Evolutionary conservation across 345 rosid genomes (phyloP), one percentile per base, ranked within the genome.

Genomic region (Heritiera littoralis): DNA sequence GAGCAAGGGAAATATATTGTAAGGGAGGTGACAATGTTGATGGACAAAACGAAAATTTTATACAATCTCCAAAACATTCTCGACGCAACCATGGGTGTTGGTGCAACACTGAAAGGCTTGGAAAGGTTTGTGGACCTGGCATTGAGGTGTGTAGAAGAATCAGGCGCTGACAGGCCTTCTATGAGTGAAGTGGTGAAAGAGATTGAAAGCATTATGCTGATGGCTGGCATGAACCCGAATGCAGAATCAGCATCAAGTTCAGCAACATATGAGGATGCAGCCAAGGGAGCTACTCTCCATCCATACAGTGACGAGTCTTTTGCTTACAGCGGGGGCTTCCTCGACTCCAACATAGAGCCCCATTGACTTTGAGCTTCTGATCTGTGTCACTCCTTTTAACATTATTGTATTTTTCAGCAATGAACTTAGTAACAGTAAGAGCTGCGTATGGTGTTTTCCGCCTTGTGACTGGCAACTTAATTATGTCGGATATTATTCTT

Each of bases 1-100:
- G 91, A 97, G 81, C 83, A 83, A 49, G 98, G 98, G 20, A 94
- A 84, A 76, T 93, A 97, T 80, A 90, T 97, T 5, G 99, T 94
- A 72, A 88, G 90, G 76, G 99, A 97, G 82, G 85, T 94, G 18
- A 92, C 81, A 64, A 81, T 46, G 46, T 88, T 80, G 49, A 77
- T 97, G 94, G 88, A 92, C 38, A 89, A 80, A 82, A 82, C 87
- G 0, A 90, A 88, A 78, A 84, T 80, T 18, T 66, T 90, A 40
- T 93, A 92, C 60, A 89, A 88, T 80, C 88, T 97, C 9, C 90
- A 88, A 28, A 91, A 87, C 74, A 58, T 93, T 74, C 79, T 96
- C 12, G 99, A 96, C 79, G 89, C 91, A 1, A 70, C 75, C 54
- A 91, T 96, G 63, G 83, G 84, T 17, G 84, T 78, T 17, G 89